Percentiles rank a stretch among this genome's conserved stretches.
Evolutionary conservation across 1,284 basidiomycete genomes (phyloP).

Genomic region (Cryptococcus floricola): DNA sequence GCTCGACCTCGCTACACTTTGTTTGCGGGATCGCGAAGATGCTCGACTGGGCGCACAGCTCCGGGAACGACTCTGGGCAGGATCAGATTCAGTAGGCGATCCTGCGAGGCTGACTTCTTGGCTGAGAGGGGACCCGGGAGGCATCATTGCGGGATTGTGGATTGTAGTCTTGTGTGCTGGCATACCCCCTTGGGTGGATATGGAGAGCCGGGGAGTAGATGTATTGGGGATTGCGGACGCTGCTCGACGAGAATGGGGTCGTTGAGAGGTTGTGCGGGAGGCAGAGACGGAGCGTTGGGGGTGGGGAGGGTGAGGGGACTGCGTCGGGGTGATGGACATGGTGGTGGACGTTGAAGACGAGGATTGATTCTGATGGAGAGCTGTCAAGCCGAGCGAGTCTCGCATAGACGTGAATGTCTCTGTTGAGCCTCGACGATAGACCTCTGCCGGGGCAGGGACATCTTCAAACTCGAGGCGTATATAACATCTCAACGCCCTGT

Average conservation of each 20-base stretch:
- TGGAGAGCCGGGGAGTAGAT: neutral
- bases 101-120: slow-evolving; percentile 14
- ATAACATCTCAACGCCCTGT: slow-evolving; percentile 18
- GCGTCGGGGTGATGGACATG: neutral
- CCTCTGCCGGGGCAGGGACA: neutral
- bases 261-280: neutral
- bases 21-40: slow-evolving; percentile 11
- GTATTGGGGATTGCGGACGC: neutral
- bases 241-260: neutral
- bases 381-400: slow-evolving; percentile 7
- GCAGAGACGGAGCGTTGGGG: slow-evolving; percentile 2
- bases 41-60: slow-evolving; percentile 16
- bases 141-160: too few relatives aligned
- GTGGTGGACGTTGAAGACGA: neutral
- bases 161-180: too few relatives aligned
- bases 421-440: slow-evolving; percentile 4
- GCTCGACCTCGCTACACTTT: neutral
- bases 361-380: neutral
- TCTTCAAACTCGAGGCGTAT: slow-evolving; percentile 20
- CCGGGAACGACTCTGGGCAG: neutral
- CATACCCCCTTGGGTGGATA: neutral
- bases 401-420: slow-evolving; percentile 7
- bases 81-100: slow-evolving; percentile 4
- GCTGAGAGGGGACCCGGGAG: slow-evolving; percentile 15
- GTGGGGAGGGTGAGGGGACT: neutral